Conservation (phyloP, 2,329 filamentous ascomycete genomes). For the Monosporascus sp. region DNA sequence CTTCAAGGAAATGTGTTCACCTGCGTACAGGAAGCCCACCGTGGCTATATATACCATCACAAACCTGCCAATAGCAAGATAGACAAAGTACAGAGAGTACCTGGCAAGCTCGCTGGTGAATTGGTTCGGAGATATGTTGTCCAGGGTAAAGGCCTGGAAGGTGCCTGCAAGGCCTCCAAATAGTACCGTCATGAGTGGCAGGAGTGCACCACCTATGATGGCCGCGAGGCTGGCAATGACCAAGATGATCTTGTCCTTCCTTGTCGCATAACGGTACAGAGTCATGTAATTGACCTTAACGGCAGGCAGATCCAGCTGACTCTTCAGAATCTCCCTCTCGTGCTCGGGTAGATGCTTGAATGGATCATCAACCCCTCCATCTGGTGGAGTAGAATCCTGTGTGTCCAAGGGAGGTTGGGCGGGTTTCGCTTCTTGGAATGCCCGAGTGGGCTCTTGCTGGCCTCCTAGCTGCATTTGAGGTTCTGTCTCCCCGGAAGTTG, state of each 20-base stretch:
- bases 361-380: too few relatives aligned
- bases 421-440: too few relatives aligned
- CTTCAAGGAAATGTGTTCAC: conserved; percentile 73
- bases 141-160: conserved; percentile 61
- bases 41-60: conserved; percentile 73
- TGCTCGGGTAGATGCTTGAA: conserved; percentile 59
- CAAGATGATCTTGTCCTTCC: conserved; percentile 60
- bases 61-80: conserved; percentile 78
- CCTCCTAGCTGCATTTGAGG: too few relatives aligned
- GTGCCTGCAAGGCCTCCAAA: conserved; percentile 72
- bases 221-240: conserved; percentile 56
- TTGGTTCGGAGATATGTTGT: conserved; percentile 38
- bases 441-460: too few relatives aligned
- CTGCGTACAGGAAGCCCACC: conserved; percentile 86
- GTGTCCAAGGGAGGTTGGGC: too few relatives aligned
- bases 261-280: conserved; percentile 67
- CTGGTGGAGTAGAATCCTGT: too few relatives aligned
- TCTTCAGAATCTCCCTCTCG: conserved; percentile 63
- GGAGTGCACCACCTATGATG: conserved; percentile 67
- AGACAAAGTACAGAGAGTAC: conserved; percentile 78
- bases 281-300: conserved; percentile 60
- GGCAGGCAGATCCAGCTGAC: conserved; percentile 61
- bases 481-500: too few relatives aligned
- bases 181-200: conserved; percentile 77
- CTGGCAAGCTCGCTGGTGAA: conserved; percentile 58